Percentiles rank a stretch among this genome's conserved stretches.
phyloP scores from a whole-genome alignment of 116 monocot species.

The Posidonia oceanica region DNA sequence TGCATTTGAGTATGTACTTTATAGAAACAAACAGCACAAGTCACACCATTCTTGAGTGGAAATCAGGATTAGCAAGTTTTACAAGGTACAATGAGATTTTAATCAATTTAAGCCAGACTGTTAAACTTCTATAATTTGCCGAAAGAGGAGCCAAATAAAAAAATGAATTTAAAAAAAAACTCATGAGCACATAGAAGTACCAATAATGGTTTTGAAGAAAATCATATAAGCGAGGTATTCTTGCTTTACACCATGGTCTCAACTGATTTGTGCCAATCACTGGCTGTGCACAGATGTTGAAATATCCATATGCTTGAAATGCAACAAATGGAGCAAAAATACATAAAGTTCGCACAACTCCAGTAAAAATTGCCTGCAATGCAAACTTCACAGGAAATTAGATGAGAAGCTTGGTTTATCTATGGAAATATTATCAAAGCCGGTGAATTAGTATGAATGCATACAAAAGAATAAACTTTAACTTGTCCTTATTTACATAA shows the following conservation, averaged over 20 bases:
- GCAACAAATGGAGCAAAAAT: constrained; percentile 57
- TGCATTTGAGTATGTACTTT: too few species aligned
- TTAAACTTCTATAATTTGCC: background rate
- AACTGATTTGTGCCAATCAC: constrained; percentile 13
- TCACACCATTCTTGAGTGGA: too few species aligned
- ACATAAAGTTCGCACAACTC: constrained; percentile 20
- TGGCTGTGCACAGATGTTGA: constrained; percentile 40
- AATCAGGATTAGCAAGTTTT: too few species aligned
- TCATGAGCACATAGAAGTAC: constrained; percentile 22
- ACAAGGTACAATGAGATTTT: background rate
- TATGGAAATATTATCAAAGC: too few species aligned
- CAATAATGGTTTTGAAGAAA: constrained; percentile 94
- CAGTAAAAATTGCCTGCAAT: constrained; percentile 29
- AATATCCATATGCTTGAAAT: constrained; percentile 83
- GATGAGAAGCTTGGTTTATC: too few species aligned
- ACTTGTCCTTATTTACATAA: too few species aligned
- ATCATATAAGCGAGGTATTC: constrained; percentile 60
- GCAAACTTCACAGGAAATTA: constrained; percentile 29
- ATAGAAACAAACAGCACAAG: too few species aligned
- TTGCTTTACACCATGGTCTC: constrained; percentile 82
- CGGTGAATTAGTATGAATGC: too few species aligned
- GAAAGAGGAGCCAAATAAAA: background rate
- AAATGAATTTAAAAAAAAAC: background rate
- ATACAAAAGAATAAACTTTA: too few species aligned
- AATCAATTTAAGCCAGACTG: background rate